phyloP scores from a whole-genome alignment of 1,284 basidiomycete genomes.

The Mycosarcoma mackinlayi region DNA sequence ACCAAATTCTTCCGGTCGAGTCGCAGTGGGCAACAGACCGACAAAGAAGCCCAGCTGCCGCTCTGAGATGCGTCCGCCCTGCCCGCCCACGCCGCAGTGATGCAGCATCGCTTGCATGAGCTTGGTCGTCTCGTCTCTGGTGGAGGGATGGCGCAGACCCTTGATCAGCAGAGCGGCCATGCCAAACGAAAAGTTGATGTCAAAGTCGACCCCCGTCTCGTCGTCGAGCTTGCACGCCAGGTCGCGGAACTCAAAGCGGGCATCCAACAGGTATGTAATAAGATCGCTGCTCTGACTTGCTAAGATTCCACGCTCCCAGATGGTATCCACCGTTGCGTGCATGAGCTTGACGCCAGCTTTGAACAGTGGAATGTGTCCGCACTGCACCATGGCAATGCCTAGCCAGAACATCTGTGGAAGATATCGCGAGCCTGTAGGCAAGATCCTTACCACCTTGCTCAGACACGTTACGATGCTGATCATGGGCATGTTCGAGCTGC shows the following conservation, averaged over 20 bases:
- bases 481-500: slow-evolving; percentile 60
- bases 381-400: slow-evolving; percentile 61
- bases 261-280: slow-evolving; percentile 54
- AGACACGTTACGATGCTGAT: slow-evolving; percentile 65
- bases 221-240: slow-evolving; percentile 60
- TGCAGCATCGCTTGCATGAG: slow-evolving; percentile 57
- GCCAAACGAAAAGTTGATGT: slow-evolving; percentile 63
- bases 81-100: slow-evolving; percentile 45
- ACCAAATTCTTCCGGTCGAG: slow-evolving; percentile 58
- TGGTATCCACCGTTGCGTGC: slow-evolving; percentile 50
- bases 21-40: slow-evolving; percentile 57
- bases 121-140: slow-evolving; percentile 55
- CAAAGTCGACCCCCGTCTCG: slow-evolving; percentile 65
- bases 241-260: slow-evolving; percentile 60
- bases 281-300: slow-evolving; percentile 49
- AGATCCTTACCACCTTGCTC: slow-evolving; percentile 62
- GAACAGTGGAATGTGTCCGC: slow-evolving; percentile 62
- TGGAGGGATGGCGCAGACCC: slow-evolving; percentile 59
- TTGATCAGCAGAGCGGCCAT: slow-evolving; percentile 63
- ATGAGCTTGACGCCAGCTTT: slow-evolving; percentile 60
- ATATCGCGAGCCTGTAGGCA: slow-evolving; percentile 58
- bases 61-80: slow-evolving; percentile 53
- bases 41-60: slow-evolving; percentile 61
- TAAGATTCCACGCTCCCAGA: slow-evolving; percentile 53
- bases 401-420: slow-evolving; percentile 66